Conservation (phyloP, 768 basidiomycete species). For the Lentinus brumalis region DNA sequence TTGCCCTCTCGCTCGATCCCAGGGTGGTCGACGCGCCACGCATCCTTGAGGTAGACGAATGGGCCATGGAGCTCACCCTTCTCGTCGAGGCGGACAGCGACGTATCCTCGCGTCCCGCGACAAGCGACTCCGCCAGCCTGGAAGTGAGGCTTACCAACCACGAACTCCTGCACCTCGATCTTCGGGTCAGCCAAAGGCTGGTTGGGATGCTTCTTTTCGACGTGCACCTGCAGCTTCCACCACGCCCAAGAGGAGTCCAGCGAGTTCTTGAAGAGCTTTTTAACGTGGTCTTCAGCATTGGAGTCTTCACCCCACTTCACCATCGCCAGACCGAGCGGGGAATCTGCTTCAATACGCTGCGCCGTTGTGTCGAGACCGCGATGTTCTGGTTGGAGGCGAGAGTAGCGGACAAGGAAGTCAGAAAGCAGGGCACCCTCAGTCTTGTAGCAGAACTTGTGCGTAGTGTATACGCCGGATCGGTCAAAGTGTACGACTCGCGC, state of each 20-base stretch:
- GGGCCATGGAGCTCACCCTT: background rate
- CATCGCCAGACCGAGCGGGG: background rate
- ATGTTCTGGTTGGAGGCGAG: background rate
- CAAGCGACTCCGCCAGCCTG: background rate
- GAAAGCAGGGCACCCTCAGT: background rate
- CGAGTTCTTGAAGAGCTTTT: background rate
- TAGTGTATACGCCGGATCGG: background rate
- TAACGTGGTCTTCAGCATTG: background rate
- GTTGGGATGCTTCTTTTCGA: background rate
- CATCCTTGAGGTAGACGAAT: slow-evolving; percentile 3
- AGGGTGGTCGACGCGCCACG: background rate
- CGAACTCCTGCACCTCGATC: no score
- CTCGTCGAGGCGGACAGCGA: background rate
- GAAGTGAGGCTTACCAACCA: background rate
- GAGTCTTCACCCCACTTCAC: background rate
- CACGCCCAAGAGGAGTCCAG: background rate
- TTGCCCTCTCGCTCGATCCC: background rate
- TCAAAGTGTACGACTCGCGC: background rate
- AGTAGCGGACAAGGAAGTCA: background rate
- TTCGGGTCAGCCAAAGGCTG: background rate
- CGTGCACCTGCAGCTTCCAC: background rate
- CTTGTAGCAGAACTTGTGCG: background rate
- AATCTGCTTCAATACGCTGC: background rate
- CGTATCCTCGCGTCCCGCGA: background rate
- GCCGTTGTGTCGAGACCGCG: slow-evolving; percentile 7